Percentiles rank a stretch among this genome's conserved stretches.
Conservation (phyloP, 441 rosid species). For the Dalechampia spathulata region DNA sequence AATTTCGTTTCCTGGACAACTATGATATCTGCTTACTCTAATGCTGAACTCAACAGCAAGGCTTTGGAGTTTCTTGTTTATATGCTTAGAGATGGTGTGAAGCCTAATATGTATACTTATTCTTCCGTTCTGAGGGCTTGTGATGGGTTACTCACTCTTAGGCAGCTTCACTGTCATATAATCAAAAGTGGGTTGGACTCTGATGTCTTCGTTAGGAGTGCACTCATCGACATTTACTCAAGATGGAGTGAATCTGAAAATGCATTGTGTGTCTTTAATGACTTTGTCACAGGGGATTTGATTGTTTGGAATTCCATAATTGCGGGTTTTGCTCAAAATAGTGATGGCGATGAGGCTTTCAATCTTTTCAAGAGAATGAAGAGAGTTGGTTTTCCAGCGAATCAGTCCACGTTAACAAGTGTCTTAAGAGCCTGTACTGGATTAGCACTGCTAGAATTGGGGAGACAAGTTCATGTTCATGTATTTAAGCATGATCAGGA, state of each 20-base stretch:
- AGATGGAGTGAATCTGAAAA: conserved; percentile 39
- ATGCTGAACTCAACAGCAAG: conserved; percentile 26
- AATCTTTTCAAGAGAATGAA: conserved; percentile 61
- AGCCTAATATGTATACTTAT: conserved; percentile 62
- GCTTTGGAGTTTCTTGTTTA: conserved; percentile 44
- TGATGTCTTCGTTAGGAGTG: conserved; percentile 65
- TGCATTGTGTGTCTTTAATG: conserved; percentile 47
- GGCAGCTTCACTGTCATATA: conserved; percentile 54
- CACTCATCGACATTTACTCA: conserved; percentile 63
- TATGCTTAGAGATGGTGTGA: conserved; percentile 55
- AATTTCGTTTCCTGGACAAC: conserved; percentile 73
- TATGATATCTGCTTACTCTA: conserved; percentile 54
- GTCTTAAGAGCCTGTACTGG: conserved; percentile 69
- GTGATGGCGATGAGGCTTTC: conserved; percentile 50
- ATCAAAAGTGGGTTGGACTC: conserved; percentile 53
- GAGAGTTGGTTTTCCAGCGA: conserved; percentile 49
- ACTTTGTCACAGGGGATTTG: conserved; percentile 52
- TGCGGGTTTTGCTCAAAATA: conserved; percentile 64
- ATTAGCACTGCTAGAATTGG: conserved; percentile 51
- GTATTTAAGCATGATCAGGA: conserved; percentile 57
- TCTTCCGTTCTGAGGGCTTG: conserved; percentile 64
- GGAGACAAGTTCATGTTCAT: conserved; percentile 71
- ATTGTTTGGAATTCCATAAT: conserved; percentile 77
- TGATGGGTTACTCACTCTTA: conserved; percentile 28
- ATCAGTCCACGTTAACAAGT: conserved; percentile 58